Evolutionary conservation across 352 stramenopile genomes (phyloP), one percentile per base, ranked within the genome.

Genomic region (Phytopythium vexans): DNA sequence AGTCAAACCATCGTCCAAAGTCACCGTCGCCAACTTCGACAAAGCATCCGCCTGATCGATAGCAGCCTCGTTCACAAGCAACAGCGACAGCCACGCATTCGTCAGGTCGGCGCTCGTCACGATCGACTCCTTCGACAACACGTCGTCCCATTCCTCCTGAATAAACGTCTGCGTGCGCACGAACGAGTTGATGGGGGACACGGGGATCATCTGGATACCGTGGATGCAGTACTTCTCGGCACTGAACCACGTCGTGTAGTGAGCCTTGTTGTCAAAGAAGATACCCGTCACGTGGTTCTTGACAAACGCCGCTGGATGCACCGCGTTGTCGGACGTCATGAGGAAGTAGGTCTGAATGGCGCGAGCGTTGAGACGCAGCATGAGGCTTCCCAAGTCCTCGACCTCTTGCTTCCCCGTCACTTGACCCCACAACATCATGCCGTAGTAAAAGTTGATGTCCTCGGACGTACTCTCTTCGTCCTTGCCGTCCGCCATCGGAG

Each of bases 381-480:
- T 89, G 9, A 92, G 55, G 44, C 72, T 86, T n/a, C 79, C 82
- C 1, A 92, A 68, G 16, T 86, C 69, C 52, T 88, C 79, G 12
- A 92, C 62, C 8, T 51, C 61, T 48, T 77, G 72, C 49, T 86
- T 72, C 1, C 68, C 77, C 4, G 67, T 83, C 8, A 77, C 76
- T 39, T 71, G 57, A 4, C 82, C 79, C 75, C 76, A 92, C n/a
- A 92, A 45, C 45, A 72, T 85, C 79, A 92, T 89, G 32, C 73
- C 79, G 55, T 89, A 90, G 60, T 72, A 76, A 41, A 92, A 89
- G 56, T 92, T 92, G 52, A 90, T 74, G 47, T 92, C 82, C 45
- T 92, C 82, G 0, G 77, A 88, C 4, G 79, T 86, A 7, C 71
- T 86, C 52, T 92, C 82, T 36, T 88, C 72, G 33, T 92, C 82